Evolutionary conservation across 2,329 filamentous ascomycete genomes (phyloP), one percentile per base, ranked within the genome.

Genomic region (Ploettnerulaceae sp.): DNA sequence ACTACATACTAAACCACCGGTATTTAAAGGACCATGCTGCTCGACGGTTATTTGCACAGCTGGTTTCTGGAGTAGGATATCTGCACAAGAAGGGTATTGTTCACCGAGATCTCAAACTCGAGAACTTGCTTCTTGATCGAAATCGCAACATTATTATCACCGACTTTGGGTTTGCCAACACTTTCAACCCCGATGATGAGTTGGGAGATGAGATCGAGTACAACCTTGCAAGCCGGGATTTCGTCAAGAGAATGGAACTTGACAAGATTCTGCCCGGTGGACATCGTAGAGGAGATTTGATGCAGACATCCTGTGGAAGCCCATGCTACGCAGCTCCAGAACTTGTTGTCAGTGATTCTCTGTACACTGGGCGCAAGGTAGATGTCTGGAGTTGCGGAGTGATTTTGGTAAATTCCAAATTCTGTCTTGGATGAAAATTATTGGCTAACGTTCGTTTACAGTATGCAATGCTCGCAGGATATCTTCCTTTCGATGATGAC

Each of bases 141-240:
- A 96, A 98, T 64, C 85, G 89, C 54, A 98, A 98, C 71, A 97
- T 98, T 63, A 98, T 98, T 69, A 98, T 98, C 64, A 98, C 93
- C 12, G 93, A 98, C 69, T 98, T 98, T 68, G 93, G 93, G 14
- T 98, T 98, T 65, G 93, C 93, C 57, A 98, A 98, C 68, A 97
- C 90, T 0, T 98, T 98, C 63, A 86, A 96, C 62, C 81, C 93
- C 0, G 71, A 74, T 26, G 93, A 98, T 62, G 89, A 96, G 65
- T 75, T 98, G 29, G 81, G 79, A 4, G 89, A 95, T 50, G 90
- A 96, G 49, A 86, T 96, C 56, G 93, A 97, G 67, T 79, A 89
- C 60, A 87, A 89, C 54, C 71, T 98, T 17, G 78, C 80, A 20
- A 91, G 95, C 63, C 86, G 88, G 56, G 90, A 96, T 14, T 93